Conservation (phyloP, 305 asterid species). For the Ilex paraguariensis region DNA sequence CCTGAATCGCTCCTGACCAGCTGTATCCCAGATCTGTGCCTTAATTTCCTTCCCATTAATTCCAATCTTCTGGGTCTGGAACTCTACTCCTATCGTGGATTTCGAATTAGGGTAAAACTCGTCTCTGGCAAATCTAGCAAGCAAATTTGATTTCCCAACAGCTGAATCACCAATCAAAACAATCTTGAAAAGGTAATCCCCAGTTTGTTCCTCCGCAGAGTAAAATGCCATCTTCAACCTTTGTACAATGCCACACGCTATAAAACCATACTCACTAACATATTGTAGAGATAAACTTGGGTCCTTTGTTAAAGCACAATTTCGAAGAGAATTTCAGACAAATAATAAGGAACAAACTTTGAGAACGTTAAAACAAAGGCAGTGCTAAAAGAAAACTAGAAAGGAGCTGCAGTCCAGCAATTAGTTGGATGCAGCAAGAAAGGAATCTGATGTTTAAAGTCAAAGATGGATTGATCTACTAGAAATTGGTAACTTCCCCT, state of each 20-base stretch:
- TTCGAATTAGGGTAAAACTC: conserved; percentile 83
- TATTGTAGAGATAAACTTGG: conserved; percentile 1
- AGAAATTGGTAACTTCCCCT: neutral
- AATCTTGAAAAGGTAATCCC: conserved; percentile 90
- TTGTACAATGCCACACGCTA: conserved; percentile 21
- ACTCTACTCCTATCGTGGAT: conserved; percentile 87
- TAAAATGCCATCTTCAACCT: conserved; percentile 49
- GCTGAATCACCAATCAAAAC: conserved; percentile 89
- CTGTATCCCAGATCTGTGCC: conserved; percentile 96
- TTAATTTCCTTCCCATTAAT: conserved; percentile 80
- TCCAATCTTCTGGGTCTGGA: conserved; percentile 82
- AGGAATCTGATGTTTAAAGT: conserved; percentile 28
- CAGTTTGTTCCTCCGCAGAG: conserved; percentile 64
- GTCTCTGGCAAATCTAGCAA: conserved; percentile 83
- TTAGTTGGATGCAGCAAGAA: conserved; percentile 22
- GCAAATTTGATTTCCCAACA: conserved; percentile 89
- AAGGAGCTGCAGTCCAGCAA: conserved; percentile 14
- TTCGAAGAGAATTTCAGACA: too few relatives aligned
- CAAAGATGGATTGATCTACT: neutral
- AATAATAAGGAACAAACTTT: neutral
- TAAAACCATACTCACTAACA: conserved; percentile 24
- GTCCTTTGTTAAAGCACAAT: too few relatives aligned
- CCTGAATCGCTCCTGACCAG: conserved; percentile 93
- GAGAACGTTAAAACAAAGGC: conserved; percentile 10
- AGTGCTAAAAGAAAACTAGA: conserved; percentile 17